Base-by-base conservation (phyloP, 768 basidiomycete species). In the Agrocybe pediades region DNA sequence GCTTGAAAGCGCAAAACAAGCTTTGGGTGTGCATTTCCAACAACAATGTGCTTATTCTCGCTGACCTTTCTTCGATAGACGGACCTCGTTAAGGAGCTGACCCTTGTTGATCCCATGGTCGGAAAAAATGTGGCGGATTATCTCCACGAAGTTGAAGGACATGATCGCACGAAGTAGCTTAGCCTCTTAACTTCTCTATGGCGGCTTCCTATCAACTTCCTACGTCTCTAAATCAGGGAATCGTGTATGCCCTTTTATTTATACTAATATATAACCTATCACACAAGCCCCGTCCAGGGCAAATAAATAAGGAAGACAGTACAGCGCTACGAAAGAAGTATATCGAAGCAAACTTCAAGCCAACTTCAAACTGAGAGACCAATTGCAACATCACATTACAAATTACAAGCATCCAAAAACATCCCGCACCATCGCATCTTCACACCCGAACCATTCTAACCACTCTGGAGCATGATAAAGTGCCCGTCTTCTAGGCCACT, bases 401-500 rank as follows among this genome's bases (percentile, higher is more conserved):
- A n/a, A 36, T 36, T 41, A 43, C 9, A 58, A 45, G 51, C 62
- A 68, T 2, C 59, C 53, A 20, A 57, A 58, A 15, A 59, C 55
- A 49, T 67, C 63, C 44, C 62, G 59, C n/a, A 64, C 58, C 56
- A 74, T 61, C 24, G 84, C 85, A 55, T 85, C 81, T 56, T 80
- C 80, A 57, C 86, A 87, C 0, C 81, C 84, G 30, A 80, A 65
- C 74, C 83, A 84, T 64, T 86, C 84, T 20, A 88, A 70, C 85
- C 85, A 87, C 60, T 87, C 84, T 16, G 66, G 68, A 3, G 75
- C 73, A 55, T 84, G 79, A 57, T 81, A 83, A 56, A 71, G 67
- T 19, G 73, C 78, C 30, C 83, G 71, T 54, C 78, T 67, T 53
- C 75, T 76, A 4, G 85, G 77, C 82, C 85, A 88, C 51, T 76